Evolutionary conservation across 1,284 basidiomycete species (phyloP), one percentile per base, ranked within the genome.

Genomic region (Sporisorium scitamineum): DNA sequence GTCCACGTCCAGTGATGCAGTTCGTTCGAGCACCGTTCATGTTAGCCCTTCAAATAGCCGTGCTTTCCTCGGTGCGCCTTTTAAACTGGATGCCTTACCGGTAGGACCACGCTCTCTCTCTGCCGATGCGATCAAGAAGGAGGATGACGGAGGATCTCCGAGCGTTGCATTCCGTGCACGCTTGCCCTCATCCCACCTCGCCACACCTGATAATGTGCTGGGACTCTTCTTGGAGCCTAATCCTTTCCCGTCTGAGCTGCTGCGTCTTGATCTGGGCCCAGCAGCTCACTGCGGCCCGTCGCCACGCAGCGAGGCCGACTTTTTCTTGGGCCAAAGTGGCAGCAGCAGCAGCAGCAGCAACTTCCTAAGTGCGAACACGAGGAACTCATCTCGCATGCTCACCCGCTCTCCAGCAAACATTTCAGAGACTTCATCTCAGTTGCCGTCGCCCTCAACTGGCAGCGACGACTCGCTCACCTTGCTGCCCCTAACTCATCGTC

Each of bases 201-300:
- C 27, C 16, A 16, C 20, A 27, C 27, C 53, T 22, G 47, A 45
- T 31, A 70, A 70, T 16, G 61, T 62, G 31, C 68, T 70, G n/a
- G 62, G 62, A 18, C 57, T 70, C 54, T 54, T 42, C 31, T 29
- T 65, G 51, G 68, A 70, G 58, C 58, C 62, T 8, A 24, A 42
- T 5, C 42, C 58, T 20, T 65, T 65, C 18, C 62, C 58, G 0
- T 27, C 61, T 6, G 58, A 61, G 58, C 45, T 58, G 7, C 16
- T 65, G 44, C 57, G 39, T 8, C 47, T 70, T 29, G 50, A 70
- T 16, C 37, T 54, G 5, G 31, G 34, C 8, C 31, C 4, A 5
- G 27, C 32, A 2, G 31, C 53, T 29, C 56, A 44, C 3, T 24
- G 53, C 2, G 26, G 20, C 10, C n/a, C 32, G n/a, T 52, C 57